These are phyloP conservation scores for Colletotrichum gloeosporioides DNA, from an alignment of 2,329 filamentous ascomycete genomes.

Conservation along the genomic window DNA sequence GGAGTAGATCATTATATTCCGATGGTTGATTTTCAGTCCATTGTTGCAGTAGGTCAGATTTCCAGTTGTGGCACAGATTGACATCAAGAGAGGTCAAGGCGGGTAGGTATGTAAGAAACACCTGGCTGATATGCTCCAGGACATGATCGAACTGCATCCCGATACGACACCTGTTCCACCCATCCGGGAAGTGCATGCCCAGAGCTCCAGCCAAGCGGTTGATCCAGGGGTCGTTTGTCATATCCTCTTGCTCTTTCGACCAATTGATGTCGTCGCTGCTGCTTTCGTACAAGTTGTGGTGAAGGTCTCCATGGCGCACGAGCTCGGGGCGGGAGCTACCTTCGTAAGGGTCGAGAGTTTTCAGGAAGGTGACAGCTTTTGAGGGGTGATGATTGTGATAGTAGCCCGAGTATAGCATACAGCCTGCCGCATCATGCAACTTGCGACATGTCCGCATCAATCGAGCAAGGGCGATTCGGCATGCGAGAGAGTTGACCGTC, in stretches of 20 bases:
- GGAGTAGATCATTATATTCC: background rate
- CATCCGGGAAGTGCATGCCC: background rate
- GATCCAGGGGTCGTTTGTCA: background rate
- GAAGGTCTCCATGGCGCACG: background rate
- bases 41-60: background rate
- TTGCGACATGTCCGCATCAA: background rate
- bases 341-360: background rate
- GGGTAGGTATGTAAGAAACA: background rate
- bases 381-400: background rate
- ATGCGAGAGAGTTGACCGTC: background rate
- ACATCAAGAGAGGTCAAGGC: background rate
- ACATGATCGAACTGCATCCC: background rate
- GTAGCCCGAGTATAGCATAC: background rate
- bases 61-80: background rate
- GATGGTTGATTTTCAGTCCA: background rate
- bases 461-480: background rate
- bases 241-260: background rate
- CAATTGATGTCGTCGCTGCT: background rate
- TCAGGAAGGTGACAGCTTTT: background rate
- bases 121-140: background rate
- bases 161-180: background rate
- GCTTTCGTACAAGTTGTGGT: background rate
- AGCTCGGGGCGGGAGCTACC: background rate
- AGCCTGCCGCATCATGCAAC: background rate
- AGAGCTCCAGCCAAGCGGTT: background rate